Conservation (phyloP, 768 basidiomycete genomes). For the Wakefieldia striispora region DNA sequence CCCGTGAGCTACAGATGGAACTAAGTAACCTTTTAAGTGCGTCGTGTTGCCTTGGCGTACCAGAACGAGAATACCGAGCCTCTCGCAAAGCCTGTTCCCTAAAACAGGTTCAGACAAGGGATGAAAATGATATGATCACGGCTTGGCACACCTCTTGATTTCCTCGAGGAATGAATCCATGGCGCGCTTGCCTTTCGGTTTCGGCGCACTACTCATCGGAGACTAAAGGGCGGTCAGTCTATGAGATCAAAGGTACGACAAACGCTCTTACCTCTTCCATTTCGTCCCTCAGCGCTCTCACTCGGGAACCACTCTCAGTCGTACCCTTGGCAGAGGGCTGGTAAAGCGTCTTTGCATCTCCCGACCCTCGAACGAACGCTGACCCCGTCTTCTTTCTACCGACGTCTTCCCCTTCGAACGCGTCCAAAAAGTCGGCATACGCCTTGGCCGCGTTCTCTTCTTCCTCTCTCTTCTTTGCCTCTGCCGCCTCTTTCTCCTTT, state of each 20-base stretch:
- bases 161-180: constrained; percentile 98
- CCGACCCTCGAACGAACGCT: constrained; percentile 64
- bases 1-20: constrained; percentile 44
- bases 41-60: constrained; percentile 35
- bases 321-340: constrained; percentile 38
- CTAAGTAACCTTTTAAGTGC: neutral
- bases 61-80: constrained; percentile 71
- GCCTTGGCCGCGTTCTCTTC: constrained; percentile 77
- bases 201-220: constrained; percentile 56
- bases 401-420: constrained; percentile 72
- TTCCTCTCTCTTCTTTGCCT: constrained; percentile 83
- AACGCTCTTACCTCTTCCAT: constrained; percentile 31
- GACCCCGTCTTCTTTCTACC: constrained; percentile 47
- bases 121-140: neutral
- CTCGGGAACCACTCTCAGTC: constrained; percentile 29
- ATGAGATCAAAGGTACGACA: neutral
- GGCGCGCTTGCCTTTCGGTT: constrained; percentile 89
- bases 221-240: constrained; percentile 37
- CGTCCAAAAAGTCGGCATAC: constrained; percentile 81
- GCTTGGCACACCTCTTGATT: constrained; percentile 74
- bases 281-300: constrained; percentile 32
- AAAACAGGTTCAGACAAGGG: constrained; percentile 5
- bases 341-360: constrained; percentile 37
- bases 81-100: constrained; percentile 95
- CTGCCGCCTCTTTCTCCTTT: constrained; percentile 89